phyloP scores from a whole-genome alignment of 306 rosid species.

The Quercus variabilis region DNA sequence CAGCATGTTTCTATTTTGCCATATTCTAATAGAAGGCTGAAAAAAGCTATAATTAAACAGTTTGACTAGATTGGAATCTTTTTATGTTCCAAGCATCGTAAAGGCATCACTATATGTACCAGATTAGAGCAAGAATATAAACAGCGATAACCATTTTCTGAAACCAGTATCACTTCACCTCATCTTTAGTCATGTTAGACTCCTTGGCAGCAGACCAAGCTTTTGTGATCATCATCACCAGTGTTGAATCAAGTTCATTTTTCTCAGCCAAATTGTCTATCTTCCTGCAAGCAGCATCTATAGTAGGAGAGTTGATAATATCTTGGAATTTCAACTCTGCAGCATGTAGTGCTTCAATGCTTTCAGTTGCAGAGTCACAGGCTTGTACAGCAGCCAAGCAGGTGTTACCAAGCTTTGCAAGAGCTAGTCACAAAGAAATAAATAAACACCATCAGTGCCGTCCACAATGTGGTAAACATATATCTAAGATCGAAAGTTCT shows the following conservation, averaged over 20 bases:
- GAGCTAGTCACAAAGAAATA: constrained; percentile 36
- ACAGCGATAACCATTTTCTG: constrained; percentile 9
- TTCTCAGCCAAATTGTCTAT: constrained; percentile 87
- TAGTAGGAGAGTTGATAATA: constrained; percentile 74
- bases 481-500: not conserved
- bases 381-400: constrained; percentile 89
- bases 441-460: not conserved
- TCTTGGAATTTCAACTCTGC: constrained; percentile 94
- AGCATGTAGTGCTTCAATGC: constrained; percentile 71
- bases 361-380: constrained; percentile 74
- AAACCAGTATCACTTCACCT: constrained; percentile 46
- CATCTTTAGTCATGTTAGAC: constrained; percentile 73
- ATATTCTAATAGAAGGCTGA: not conserved
- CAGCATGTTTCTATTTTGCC: not conserved
- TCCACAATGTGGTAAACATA: not conserved
- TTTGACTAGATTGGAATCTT: not conserved
- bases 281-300: constrained; percentile 92
- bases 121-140: not conserved
- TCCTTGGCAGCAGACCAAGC: constrained; percentile 98
- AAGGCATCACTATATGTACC: not conserved
- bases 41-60: not conserved
- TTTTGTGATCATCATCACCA: constrained; percentile 93
- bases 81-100: not conserved
- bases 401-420: constrained; percentile 66
- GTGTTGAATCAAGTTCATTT: constrained; percentile 78